Conservation (phyloP, 352 stramenopile genomes). For the Elongisporangium prolatum region DNA sequence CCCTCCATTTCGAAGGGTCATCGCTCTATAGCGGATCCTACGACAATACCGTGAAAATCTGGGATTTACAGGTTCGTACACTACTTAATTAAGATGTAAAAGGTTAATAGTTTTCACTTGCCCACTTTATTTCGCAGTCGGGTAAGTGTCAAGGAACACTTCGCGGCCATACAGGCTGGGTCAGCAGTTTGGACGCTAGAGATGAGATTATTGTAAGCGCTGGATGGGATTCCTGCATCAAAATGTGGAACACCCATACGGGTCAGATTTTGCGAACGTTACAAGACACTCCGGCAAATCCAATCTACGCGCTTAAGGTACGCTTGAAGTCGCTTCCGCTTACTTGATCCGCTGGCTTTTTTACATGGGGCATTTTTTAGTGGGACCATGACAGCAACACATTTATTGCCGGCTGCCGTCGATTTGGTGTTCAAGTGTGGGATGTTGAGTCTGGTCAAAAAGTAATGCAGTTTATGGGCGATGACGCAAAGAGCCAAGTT, state of each 20-base stretch:
- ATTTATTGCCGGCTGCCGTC: constrained; percentile 16
- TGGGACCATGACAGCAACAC: constrained; percentile 13
- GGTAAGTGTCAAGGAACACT: constrained; percentile 19
- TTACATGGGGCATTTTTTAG: constrained; percentile 2
- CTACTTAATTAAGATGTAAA: no score
- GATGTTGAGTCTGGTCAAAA: constrained; percentile 18
- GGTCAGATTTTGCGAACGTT: constrained; percentile 15
- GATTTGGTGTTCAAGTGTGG: constrained; percentile 20
- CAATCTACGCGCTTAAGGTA: constrained; percentile 26
- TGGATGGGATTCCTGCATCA: constrained; percentile 20
- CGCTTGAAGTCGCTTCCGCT: background rate
- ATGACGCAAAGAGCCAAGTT: constrained; percentile 21
- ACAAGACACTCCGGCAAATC: constrained; percentile 12
- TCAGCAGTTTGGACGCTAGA: constrained; percentile 13
- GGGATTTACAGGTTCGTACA: constrained; percentile 22
- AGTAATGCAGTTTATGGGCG: constrained; percentile 11
- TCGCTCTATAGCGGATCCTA: constrained; percentile 25
- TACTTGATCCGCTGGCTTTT: background rate
- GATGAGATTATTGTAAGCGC: constrained; percentile 8
- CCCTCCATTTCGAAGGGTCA: constrained; percentile 14
- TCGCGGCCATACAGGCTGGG: constrained; percentile 19
- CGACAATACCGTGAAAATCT: constrained; percentile 32
- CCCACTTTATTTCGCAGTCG: constrained; percentile 3
- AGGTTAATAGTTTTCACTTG: background rate
- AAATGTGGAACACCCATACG: constrained; percentile 15